phyloP scores from a whole-genome alignment of 306 rosid species.

The Dryas octopetala region DNA sequence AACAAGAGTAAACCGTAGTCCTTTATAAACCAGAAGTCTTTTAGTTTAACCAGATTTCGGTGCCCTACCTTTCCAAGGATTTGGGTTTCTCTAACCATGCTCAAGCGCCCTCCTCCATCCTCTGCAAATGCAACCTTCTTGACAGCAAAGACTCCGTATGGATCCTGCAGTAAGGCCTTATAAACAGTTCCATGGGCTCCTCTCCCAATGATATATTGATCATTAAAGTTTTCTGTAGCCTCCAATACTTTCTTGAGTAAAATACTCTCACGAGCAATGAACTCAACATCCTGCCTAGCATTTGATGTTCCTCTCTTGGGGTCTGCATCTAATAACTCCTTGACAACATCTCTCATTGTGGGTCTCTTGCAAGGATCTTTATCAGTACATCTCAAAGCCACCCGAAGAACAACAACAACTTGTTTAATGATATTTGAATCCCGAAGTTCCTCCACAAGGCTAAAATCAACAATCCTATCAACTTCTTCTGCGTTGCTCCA shows the following conservation, averaged over 20 bases:
- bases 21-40: constrained; percentile 59
- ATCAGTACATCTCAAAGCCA: too few species aligned
- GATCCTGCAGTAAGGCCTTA: constrained; percentile 44
- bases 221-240: constrained; percentile 64
- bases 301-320: too few species aligned
- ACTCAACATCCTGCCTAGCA: constrained; percentile 20
- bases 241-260: constrained; percentile 55
- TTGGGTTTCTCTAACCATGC: constrained; percentile 69
- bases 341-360: too few species aligned
- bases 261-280: constrained; percentile 37
- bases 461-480: too few species aligned
- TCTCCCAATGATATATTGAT: constrained; percentile 62
- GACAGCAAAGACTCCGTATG: constrained; percentile 52
- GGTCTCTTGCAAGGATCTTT: too few species aligned
- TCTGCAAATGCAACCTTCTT: constrained; percentile 61
- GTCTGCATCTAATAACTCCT: too few species aligned
- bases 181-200: constrained; percentile 92
- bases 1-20: constrained; percentile 71
- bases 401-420: too few species aligned
- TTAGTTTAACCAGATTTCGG: constrained; percentile 66
- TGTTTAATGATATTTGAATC: too few species aligned
- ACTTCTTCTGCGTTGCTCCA: too few species aligned
- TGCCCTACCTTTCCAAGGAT: constrained; percentile 57
- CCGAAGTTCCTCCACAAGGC: too few species aligned
- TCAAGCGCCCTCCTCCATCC: constrained; percentile 39